Percentiles rank a stretch among this genome's conserved stretches.
These are phyloP conservation scores for Eutypella sp. DNA, from an alignment of 2,329 filamentous ascomycete genomes.

Conservation along the genomic window DNA sequence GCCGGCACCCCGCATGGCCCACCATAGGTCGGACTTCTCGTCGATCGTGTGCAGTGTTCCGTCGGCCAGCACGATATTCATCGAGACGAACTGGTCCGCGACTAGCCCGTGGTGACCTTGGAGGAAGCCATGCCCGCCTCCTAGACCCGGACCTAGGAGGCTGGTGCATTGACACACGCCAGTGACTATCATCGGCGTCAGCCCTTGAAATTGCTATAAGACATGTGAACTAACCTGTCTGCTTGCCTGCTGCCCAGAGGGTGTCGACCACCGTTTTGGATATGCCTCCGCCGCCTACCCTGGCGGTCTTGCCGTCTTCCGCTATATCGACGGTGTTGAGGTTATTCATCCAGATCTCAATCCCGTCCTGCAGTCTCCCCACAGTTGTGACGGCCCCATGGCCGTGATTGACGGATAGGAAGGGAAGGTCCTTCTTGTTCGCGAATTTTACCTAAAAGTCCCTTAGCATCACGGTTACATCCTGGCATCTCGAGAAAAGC, in stretches of 20 bases:
- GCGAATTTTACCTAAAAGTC: constrained; percentile 37
- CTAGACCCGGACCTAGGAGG: constrained; percentile 44
- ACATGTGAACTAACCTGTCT: constrained; percentile 27
- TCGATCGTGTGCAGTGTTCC: constrained; percentile 36
- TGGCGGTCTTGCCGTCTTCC: constrained; percentile 30
- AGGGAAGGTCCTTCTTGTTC: constrained; percentile 30
- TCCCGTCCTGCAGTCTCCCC: constrained; percentile 33
- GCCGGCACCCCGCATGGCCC: constrained; percentile 53
- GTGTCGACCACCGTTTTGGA: constrained; percentile 31
- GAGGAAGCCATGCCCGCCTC: constrained; percentile 53
- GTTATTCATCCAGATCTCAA: constrained; percentile 34
- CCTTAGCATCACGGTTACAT: background rate
- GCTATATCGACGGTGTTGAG: constrained; percentile 31
- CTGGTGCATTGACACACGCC: constrained; percentile 44
- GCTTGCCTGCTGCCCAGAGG: constrained; percentile 37
- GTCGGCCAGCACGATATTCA: constrained; percentile 47
- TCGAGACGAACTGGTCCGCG: constrained; percentile 46
- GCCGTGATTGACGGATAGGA: constrained; percentile 32
- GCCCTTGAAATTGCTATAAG: background rate
- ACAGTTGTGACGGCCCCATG: constrained; percentile 35
- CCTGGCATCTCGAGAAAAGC: background rate
- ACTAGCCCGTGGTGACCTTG: constrained; percentile 50
- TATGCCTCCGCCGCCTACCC: constrained; percentile 33
- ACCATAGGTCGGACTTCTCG: constrained; percentile 47
- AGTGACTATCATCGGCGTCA: constrained; percentile 23